phyloP scores from a whole-genome alignment of 164 flowering plant species.

The Vitis labrusca region DNA sequence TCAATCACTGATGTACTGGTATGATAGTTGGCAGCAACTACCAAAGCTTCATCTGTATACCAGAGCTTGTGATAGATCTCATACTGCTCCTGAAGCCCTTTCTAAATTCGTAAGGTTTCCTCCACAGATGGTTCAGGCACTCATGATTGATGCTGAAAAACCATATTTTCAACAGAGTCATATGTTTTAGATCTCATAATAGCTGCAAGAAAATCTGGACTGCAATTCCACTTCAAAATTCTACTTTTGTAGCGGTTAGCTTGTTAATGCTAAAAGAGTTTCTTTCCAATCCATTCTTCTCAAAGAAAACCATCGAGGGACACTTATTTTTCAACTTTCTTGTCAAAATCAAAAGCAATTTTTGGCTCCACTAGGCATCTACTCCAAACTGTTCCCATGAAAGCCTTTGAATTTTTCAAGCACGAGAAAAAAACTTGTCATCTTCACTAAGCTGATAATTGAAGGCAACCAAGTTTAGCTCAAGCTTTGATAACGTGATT shows the following conservation, averaged over 20 bases:
- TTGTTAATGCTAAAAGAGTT: conserved; percentile 64
- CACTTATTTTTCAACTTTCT: conserved; percentile 46
- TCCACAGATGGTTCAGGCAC: conserved; percentile 97
- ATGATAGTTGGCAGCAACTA: conserved; percentile 85
- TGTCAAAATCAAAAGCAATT: conserved; percentile 70
- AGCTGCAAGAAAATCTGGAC: conserved; percentile 83
- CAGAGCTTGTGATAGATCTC: conserved; percentile 96
- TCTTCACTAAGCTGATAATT: no score
- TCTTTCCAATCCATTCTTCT: conserved; percentile 90
- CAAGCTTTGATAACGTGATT: no score
- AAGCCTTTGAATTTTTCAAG: no score
- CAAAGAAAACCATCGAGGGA: conserved; percentile 71
- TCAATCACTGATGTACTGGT: conserved; percentile 97
- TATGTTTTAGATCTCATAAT: conserved; percentile 58
- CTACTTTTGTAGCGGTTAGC: conserved; percentile 46
- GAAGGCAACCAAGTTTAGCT: no score
- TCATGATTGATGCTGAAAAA: conserved; percentile 80
- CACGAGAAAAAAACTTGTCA: no score
- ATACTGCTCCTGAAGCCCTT: conserved; percentile 93
- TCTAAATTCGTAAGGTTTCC: conserved; percentile 79
- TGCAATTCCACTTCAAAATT: conserved; percentile 82
- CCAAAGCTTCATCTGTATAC: conserved; percentile 86
- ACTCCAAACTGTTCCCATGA: no score
- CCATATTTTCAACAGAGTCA: conserved; percentile 79
- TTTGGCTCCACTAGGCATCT: conserved; percentile 82